Base-by-base conservation (phyloP, 2,329 filamentous ascomycete species). In the Pyrenochaeta sp. region DNA sequence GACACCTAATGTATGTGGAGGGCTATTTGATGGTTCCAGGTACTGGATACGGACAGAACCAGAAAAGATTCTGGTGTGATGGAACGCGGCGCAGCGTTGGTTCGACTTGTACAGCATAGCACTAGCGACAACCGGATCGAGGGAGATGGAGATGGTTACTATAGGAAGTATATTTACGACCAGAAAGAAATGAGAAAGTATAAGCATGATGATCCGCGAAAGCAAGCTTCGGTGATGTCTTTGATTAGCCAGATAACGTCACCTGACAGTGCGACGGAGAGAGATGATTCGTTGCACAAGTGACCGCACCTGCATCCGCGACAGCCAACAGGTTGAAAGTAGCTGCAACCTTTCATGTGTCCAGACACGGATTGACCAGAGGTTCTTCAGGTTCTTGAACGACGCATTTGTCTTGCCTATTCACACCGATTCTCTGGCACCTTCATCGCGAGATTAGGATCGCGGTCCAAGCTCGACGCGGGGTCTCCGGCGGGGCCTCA, bases 1-100 rank as follows among this genome's bases (percentile, higher is more conserved):
- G 58, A 65, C 67, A 67, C 54, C 56, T 67, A 63, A 61, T 65
- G 56, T 71, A 65, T 72, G 65, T 66, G 72, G 61, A 67, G 60
- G 69, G 67, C 64, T 60, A 71, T 65, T 52, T 71, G 56, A 65
- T 56, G 49, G 56, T 51, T 61, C 57, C 52, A 44, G 52, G 50
- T 19, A 30, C 52, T 62, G 60, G 64, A 58, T 59, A 68, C 57
- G 62, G 59, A 52, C 52, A 56, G 65, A 55, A 53, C 28, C 53
- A 49, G 58, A 50, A 58, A 60, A 44, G 58, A 56, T 61, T 54
- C 54, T 60, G 61, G 59, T 64, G 62, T 68, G 61, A 64, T 58
- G 64, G 65, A 57, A 57, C 54, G 54, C 43, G 60, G 53, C 60
- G 55, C 53, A 61, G 58, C 40, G 47, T 58, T 52, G 56, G 47